phyloP scores from a whole-genome alignment of 352 stramenopile species.

The Phytophthora sojae region DNA sequence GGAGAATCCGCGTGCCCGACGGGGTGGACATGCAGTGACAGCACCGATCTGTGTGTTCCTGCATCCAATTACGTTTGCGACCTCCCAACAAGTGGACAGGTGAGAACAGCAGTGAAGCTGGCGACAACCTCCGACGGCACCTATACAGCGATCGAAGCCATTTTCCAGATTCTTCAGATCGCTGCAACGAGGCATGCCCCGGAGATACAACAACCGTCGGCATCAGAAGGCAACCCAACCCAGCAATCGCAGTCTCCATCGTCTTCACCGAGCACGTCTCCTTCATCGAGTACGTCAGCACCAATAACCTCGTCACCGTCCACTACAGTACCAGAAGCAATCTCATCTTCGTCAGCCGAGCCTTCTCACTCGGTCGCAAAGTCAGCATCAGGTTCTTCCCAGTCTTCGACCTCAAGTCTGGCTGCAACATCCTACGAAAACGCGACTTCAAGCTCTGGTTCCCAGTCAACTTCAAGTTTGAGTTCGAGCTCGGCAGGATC shows the following conservation, averaged over 20 bases:
- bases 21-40: slow-evolving; percentile 43
- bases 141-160: slow-evolving; percentile 41
- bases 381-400: slow-evolving; percentile 4
- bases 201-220: slow-evolving; percentile 5
- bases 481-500: slow-evolving; percentile 15
- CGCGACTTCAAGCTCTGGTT: slow-evolving; percentile 18
- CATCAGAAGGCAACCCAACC: slow-evolving; percentile 1
- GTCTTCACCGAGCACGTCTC: slow-evolving; percentile 2
- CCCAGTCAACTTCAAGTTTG: slow-evolving; percentile 16
- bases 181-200: slow-evolving; percentile 17
- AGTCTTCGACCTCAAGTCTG: background rate
- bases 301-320: background rate
- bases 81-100: slow-evolving; percentile 15
- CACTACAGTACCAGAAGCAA: background rate
- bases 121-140: slow-evolving; percentile 31
- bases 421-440: background rate
- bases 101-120: slow-evolving; percentile 29
- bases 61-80: slow-evolving; percentile 51
- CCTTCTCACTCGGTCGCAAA: slow-evolving; percentile 1
- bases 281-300: background rate
- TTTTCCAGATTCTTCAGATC: slow-evolving; percentile 49
- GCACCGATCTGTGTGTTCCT: slow-evolving; percentile 31
- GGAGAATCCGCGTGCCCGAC: slow-evolving; percentile 24
- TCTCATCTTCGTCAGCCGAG: background rate
- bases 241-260: slow-evolving; percentile 12